Evolutionary conservation across 257 asterid species (phyloP).

Genomic region (Oldenlandia corymbosa): DNA sequence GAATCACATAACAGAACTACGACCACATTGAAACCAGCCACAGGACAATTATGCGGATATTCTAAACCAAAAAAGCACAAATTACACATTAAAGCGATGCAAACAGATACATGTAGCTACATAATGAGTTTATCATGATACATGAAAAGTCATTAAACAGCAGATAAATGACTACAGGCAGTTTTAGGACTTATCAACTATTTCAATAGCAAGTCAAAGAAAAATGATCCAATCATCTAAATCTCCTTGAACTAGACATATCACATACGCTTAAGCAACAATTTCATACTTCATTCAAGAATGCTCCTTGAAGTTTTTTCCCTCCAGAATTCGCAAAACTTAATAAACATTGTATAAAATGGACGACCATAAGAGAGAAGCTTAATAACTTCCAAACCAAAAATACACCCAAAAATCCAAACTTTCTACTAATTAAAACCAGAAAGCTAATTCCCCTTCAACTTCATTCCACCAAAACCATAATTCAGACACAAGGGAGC

Average conservation of each 20-base stretch:
- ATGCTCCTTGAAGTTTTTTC: not conserved
- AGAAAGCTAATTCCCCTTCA: not conserved
- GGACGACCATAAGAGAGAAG: not conserved
- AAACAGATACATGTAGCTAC: not conserved
- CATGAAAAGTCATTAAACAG: no score
- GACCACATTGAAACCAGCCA: not conserved
- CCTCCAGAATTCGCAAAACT: not conserved
- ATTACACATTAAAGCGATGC: not conserved
- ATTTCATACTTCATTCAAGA: not conserved
- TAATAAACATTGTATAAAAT: not conserved
- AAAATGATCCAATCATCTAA: not conserved
- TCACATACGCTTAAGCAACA: not conserved
- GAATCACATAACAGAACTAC: not conserved
- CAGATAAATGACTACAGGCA: not conserved
- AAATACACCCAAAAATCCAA: not conserved
- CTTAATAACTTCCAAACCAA: not conserved
- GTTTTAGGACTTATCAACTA: not conserved
- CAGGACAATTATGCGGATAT: not conserved
- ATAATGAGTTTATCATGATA: not conserved
- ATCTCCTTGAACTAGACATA: not conserved
- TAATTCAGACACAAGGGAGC: not conserved
- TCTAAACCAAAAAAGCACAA: not conserved
- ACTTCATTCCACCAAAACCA: not conserved
- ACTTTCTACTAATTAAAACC: not conserved
- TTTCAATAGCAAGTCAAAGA: not conserved